These are phyloP conservation scores for Turritis glabra DNA, from an alignment of 345 rosid genomes.

Conservation along the genomic window DNA sequence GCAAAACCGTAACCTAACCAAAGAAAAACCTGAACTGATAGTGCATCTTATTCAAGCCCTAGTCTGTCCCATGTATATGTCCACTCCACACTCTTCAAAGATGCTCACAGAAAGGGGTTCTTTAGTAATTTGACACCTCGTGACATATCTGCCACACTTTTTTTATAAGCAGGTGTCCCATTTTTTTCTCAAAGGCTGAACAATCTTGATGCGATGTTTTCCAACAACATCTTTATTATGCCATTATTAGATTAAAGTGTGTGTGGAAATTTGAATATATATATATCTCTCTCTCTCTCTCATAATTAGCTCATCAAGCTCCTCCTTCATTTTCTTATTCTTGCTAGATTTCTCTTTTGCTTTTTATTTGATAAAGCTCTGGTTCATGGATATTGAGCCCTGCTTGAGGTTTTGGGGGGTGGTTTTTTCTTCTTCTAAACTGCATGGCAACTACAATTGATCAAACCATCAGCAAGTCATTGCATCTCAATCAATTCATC, in stretches of 20 bases:
- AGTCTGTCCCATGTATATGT: constrained; percentile 3
- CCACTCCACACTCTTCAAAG: not conserved
- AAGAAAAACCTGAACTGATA: not conserved
- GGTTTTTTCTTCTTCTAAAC: constrained; percentile 45
- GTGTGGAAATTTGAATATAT: constrained; percentile 3
- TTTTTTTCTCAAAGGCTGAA: constrained; percentile 10
- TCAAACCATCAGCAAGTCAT: constrained; percentile 40
- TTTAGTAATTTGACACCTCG: constrained; percentile 1
- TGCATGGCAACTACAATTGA: constrained; percentile 61
- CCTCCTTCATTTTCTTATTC: constrained; percentile 17
- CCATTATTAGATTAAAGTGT: constrained; percentile 6
- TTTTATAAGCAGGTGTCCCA: constrained; percentile 15
- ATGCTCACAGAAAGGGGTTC: not conserved
- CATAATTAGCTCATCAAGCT: constrained; percentile 16
- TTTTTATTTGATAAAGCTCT: constrained; percentile 20
- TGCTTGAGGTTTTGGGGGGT: constrained; percentile 66
- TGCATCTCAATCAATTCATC: constrained; percentile 17
- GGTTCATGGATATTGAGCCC: constrained; percentile 93
- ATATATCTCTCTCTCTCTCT: constrained; percentile 21
- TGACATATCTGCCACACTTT: constrained; percentile 8
- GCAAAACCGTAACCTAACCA: not conserved
- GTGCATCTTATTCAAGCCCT: constrained; percentile 18
- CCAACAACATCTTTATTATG: constrained; percentile 12
- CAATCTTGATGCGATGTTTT: constrained; percentile 24
- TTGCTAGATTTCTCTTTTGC: not conserved